Evolutionary conservation across 768 basidiomycete species (phyloP), one percentile per base, ranked within the genome.

Genomic region (Leucocoprinus sp.): DNA sequence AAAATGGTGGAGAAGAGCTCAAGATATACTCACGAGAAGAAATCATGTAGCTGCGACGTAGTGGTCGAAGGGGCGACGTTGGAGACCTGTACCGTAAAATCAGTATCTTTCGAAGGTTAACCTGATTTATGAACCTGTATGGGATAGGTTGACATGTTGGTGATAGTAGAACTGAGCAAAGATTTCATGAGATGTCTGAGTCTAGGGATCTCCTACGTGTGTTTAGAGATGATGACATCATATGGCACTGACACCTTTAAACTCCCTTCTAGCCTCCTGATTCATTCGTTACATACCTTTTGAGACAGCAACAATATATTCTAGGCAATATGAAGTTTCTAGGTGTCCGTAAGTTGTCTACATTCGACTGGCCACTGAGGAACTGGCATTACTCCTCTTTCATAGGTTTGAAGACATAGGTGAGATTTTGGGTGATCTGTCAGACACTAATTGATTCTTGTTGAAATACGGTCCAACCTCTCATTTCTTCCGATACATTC

Each of bases 21-120:
- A 4, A 28, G 39, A 31, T 14, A 45, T 34, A 63, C 78, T 36
- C 69, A 87, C 86, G 80, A 74, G 69, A 92, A 90, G 65, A 86
- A 91, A 51, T 92, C 82, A 52, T 77, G 65, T 44, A 97, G 71
- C 48, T 85, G 76, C 15, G 68, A 59, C 57, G 86, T 67, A 18
- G 76, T 79, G 9, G 88, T 92, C 31, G 66, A 62, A 1, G 80
- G 60, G 4, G 84, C 64, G 57, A 96, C 76, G 39, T 75, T 75
- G 15, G 83, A 72, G 41, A 95, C 89, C 85, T 91, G 39, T 12
- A 11, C 8, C 22, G 19, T 28, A 6, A 40, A 14, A 8, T n/a
- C 34, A 7, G 33, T 11, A 15, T 19, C 11, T 24, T 4, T 14
- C 23, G 28, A 19, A 14, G 36, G 24, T 34, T 18, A 28, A 14